Evolutionary conservation across 345 rosid genomes (phyloP), one percentile per base, ranked within the genome.

Genomic region (Theobroma cacao): DNA sequence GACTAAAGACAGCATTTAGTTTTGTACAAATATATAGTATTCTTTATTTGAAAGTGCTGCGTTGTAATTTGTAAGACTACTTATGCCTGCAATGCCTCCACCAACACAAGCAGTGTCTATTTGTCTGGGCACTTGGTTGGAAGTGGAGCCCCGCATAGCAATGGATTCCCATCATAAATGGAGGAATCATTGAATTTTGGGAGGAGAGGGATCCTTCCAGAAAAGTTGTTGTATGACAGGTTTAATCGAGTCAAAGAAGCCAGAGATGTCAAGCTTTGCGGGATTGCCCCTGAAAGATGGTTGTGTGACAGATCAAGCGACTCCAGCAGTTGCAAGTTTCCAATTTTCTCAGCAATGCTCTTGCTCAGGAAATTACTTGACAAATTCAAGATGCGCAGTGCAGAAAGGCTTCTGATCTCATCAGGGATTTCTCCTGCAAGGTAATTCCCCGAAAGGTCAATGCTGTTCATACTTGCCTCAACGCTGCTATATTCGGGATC

Each of bases 91-190:
- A 52, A 5, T 18, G 59, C 59, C 26, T 55, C 22, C 0, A 4
- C 26, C 10, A 28, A 12, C 3, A 18, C 24, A 47, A 67, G 31
- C 48, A n/a, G 10, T 69, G 45, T n/a, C 72, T 79, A 45, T 5
- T 20, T 78, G 77, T 26, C 40, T 3, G 38, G 60, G 85, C 91
- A 88, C 18, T 78, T 78, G 31, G 69, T 78, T 22, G 91, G 76
- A 33, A 88, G 82, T 31, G 91, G 91, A 77, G 77, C 79, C 52
- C 91, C 90, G 30, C 90, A 88, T 5, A 88, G 84, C 43, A 79
- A 82, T 22, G 72, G 86, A 68, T 88, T 88, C 69, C 86, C 91
- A 2, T 75, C 80, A 72, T 82, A 86, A 75, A 85, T 81, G 64
- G 87, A 84, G 7, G 85, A 80, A 76, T 88, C 85, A 14, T 83